Conservation (phyloP, 2,329 filamentous ascomycete genomes). For the Aspergillus sp. region DNA sequence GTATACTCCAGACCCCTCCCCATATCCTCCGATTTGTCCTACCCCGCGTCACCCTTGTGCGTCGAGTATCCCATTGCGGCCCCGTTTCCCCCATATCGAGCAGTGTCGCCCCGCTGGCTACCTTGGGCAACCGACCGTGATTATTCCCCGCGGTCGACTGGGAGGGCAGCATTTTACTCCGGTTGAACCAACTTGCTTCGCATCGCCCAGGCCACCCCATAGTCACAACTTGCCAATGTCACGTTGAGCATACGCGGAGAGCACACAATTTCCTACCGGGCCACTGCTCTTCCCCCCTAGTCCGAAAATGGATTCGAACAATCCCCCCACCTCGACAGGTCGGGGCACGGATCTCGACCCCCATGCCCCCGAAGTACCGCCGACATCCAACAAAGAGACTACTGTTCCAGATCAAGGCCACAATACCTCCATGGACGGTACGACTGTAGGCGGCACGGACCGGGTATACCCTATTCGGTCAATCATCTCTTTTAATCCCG, state of each 20-base stretch:
- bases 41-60: neutral
- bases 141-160: neutral
- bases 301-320: conserved; percentile 2
- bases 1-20: neutral
- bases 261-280: neutral
- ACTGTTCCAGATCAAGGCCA: neutral
- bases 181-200: neutral
- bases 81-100: neutral
- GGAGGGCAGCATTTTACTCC: neutral
- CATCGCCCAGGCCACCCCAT: neutral
- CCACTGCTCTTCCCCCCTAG: neutral
- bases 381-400: neutral
- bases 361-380: neutral
- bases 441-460: conserved; percentile 46
- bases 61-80: neutral
- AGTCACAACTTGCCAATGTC: neutral
- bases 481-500: conserved; percentile 70
- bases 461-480: conserved; percentile 80
- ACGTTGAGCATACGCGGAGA: neutral
- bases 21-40: neutral
- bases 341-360: neutral
- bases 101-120: neutral
- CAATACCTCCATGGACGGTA: neutral
- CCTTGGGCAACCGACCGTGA: too few species aligned
- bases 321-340: neutral